Conservation (phyloP, 2,329 filamentous ascomycete genomes). For the Penicillium sclerotigenum region DNA sequence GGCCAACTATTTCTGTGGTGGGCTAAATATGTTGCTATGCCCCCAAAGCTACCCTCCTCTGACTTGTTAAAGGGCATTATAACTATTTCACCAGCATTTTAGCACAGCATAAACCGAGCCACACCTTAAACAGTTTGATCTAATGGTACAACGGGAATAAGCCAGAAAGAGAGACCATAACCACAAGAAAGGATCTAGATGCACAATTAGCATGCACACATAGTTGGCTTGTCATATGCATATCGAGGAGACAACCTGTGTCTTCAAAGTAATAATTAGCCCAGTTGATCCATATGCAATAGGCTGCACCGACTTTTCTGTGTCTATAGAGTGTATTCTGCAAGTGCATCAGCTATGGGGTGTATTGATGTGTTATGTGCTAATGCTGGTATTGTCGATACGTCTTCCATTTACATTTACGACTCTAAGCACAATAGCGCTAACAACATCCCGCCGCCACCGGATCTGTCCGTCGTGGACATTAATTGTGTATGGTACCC, state of each 20-base stretch:
- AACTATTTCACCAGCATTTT: not conserved
- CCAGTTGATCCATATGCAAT: too few species aligned
- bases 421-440: conserved; percentile 29
- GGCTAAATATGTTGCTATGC: not conserved
- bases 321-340: conserved; percentile 39
- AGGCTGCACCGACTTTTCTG: conserved; percentile 3
- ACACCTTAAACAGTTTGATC: not conserved
- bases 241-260: conserved; percentile 28
- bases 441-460: conserved; percentile 43
- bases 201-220: not conserved
- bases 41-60: not conserved
- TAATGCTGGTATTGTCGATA: conserved; percentile 53
- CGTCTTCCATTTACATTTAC: conserved; percentile 47
- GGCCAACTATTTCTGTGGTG: not conserved
- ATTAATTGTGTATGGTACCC: conserved; percentile 52
- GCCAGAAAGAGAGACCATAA: conserved; percentile 37
- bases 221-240: not conserved
- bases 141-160: conserved; percentile 26
- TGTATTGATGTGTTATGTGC: conserved; percentile 49
- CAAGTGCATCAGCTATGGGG: conserved; percentile 44
- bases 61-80: not conserved
- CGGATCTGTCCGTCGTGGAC: conserved; percentile 48
- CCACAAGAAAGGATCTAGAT: conserved; percentile 31
- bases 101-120: not conserved
- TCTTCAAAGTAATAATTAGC: conserved; percentile 24